Evolutionary conservation across 495 filamentous ascomycete genomes (phyloP).

Genomic region (Penicillium malachiteum): DNA sequence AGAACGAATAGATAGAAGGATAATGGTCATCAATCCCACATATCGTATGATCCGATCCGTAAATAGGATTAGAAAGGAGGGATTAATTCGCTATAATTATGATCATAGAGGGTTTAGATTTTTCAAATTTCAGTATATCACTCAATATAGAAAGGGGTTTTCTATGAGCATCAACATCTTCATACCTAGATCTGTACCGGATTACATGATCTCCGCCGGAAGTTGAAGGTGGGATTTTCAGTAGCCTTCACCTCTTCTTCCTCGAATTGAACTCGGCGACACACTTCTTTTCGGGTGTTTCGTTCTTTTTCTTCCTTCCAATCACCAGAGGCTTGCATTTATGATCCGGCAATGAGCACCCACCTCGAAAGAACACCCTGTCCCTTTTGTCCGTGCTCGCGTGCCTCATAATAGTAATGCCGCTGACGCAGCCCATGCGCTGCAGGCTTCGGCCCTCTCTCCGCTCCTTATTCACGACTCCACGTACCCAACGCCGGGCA

Average conservation of each 20-base stretch:
- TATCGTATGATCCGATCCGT: too few relatives aligned
- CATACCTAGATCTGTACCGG: conserved; percentile 23
- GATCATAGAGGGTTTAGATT: too few relatives aligned
- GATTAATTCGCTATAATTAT: too few relatives aligned
- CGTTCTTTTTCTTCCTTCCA: not conserved
- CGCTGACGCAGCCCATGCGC: conserved; percentile 49
- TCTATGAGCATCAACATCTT: not conserved
- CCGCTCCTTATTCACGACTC: conserved; percentile 19
- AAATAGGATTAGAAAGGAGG: too few relatives aligned
- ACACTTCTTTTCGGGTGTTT: not conserved
- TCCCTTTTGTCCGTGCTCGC: conserved; percentile 21
- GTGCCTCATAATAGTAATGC: conserved; percentile 35
- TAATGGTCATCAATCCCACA: too few relatives aligned
- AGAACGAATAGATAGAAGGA: too few relatives aligned
- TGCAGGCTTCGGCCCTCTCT: conserved; percentile 45
- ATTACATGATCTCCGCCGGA: conserved; percentile 25
- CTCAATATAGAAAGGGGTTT: not conserved
- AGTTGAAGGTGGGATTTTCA: not conserved
- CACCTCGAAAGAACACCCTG: conserved; percentile 21
- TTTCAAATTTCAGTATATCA: too few relatives aligned
- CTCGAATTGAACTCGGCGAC: not conserved
- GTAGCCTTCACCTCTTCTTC: not conserved
- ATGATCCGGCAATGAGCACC: conserved; percentile 6
- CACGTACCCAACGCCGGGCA: conserved; percentile 28
- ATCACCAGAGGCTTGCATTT: not conserved